Conservation (phyloP, 495 filamentous ascomycete species). For the Hypoxylon lenormandii region DNA sequence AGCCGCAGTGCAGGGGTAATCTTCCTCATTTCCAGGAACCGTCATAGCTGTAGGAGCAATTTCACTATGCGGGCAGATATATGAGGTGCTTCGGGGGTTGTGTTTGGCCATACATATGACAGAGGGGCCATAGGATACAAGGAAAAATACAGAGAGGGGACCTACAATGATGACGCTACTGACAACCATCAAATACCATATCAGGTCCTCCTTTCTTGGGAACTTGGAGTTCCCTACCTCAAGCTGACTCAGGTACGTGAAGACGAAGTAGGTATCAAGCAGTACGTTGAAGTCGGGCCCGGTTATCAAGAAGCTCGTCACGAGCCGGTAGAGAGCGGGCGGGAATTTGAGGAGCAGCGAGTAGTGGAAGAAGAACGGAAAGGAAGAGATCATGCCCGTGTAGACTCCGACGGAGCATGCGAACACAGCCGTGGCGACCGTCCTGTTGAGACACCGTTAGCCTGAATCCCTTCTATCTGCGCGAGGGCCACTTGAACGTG, state of each 20-base stretch:
- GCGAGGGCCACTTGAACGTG: not conserved
- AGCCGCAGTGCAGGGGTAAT: conserved; percentile 84
- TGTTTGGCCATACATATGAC: not conserved
- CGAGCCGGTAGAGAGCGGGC: conserved; percentile 68
- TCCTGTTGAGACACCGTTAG: conserved; percentile 63
- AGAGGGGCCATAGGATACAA: not conserved
- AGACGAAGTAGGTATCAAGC: conserved; percentile 82
- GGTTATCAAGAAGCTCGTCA: conserved; percentile 79
- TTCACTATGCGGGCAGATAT: conserved; percentile 95
- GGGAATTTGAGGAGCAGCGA: conserved; percentile 69
- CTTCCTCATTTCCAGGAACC: conserved; percentile 99
- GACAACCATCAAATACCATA: conserved; percentile 64
- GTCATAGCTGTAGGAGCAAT: conserved; percentile 76
- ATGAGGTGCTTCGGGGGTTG: conserved; percentile 69
- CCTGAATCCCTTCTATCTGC: not conserved
- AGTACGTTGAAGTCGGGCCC: conserved; percentile 71
- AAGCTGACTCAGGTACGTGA: conserved; percentile 59
- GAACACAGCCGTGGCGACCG: conserved; percentile 75
- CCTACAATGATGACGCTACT: conserved; percentile 61
- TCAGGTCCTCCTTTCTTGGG: conserved; percentile 57
- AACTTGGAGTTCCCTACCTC: conserved; percentile 59
- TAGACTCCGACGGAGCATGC: conserved; percentile 71
- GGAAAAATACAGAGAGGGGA: conserved; percentile 23
- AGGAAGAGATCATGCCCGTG: conserved; percentile 67
- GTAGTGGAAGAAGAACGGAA: conserved; percentile 69